Evolutionary conservation across 2,329 filamentous ascomycete genomes (phyloP), one percentile per base, ranked within the genome.

Genomic region (Thelonectria blattea): DNA sequence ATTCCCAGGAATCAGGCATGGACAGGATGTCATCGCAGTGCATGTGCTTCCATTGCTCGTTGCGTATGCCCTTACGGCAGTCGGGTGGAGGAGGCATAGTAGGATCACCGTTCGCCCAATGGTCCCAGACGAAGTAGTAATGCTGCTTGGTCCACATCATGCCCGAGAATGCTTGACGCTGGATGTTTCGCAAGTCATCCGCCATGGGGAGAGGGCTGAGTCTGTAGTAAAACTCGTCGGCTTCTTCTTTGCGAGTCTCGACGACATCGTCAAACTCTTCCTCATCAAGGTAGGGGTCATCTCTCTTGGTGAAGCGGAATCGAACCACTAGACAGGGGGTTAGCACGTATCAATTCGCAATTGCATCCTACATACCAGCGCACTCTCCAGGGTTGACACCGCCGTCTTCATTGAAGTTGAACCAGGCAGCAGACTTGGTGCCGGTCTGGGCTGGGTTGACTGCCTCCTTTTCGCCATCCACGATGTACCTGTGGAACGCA

Each of bases 71-170:
- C 75, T 95, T 96, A 56, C 94, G 85, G 41, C 85, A 84, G 1
- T 90, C 82, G 1, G 94, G 94, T 24, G 95, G 95, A 32, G 94
- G 91, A 45, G 93, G 92, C 81, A 93, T 92, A 49, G 84, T 85
- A 11, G 93, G 93, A 73, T 98, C 94, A 53, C 94, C 94, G 65
- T 96, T 96, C 24, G 93, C 93, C 94, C 94, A 98, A 74, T 98
- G 91, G 66, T 98, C 93, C 92, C 93, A 97, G 70, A 98, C 88
- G 76, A 98, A 97, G 73, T 96, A 87, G 76, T 98, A 98, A 78
- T 92, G 92, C 75, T 98, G 94, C 76, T 98, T 98, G 64, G 91
- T 96, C 94, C 94, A 98, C 84, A 98, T 90, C 94, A 98, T 98
- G 55, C 95, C 94, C 0, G 93, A 89, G 67, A 97, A 91, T 4